phyloP scores from a whole-genome alignment of 2,329 filamentous ascomycete species.

The Microcyclosporella mali region DNA sequence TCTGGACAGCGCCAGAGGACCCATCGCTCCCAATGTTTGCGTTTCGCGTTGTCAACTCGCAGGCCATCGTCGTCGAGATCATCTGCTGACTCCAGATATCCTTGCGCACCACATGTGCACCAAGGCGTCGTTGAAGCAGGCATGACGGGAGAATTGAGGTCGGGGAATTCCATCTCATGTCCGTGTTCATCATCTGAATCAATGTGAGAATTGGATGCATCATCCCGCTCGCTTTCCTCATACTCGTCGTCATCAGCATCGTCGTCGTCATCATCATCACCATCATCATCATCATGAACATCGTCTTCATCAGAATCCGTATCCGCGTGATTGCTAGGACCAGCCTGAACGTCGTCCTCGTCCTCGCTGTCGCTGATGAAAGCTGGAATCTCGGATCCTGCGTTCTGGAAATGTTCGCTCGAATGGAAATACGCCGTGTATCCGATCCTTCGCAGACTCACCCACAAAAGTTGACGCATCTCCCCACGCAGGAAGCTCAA shows the following conservation, averaged over 20 bases:
- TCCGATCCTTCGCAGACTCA: conserved; percentile 56
- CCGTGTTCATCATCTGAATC: conserved; percentile 35
- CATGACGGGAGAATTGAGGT: conserved; percentile 36
- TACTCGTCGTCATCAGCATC: conserved; percentile 37
- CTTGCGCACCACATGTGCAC: conserved; percentile 39
- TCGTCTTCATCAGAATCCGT: conserved; percentile 21
- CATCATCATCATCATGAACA: conserved; percentile 26
- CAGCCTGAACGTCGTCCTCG: conserved; percentile 12
- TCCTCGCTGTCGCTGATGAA: conserved; percentile 25
- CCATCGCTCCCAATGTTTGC: conserved; percentile 54
- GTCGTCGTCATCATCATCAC: conserved; percentile 33
- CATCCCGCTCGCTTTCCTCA: conserved; percentile 27
- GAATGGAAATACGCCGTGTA: conserved; percentile 53
- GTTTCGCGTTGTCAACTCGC: conserved; percentile 42
- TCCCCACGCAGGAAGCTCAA: conserved; percentile 51
- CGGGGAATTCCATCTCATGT: conserved; percentile 43
- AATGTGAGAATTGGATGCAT: conserved; percentile 24
- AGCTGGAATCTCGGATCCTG: conserved; percentile 45
- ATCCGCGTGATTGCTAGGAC: background rate
- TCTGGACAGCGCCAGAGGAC: conserved; percentile 42
- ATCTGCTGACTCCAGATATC: conserved; percentile 37
- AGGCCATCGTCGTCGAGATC: conserved; percentile 45
- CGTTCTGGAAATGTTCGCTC: conserved; percentile 31
- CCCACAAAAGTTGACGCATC: conserved; percentile 54
- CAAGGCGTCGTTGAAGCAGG: conserved; percentile 40